Evolutionary conservation across 805 yeast genomes (phyloP).

Genomic region (Zygoascus flipseniorum): DNA sequence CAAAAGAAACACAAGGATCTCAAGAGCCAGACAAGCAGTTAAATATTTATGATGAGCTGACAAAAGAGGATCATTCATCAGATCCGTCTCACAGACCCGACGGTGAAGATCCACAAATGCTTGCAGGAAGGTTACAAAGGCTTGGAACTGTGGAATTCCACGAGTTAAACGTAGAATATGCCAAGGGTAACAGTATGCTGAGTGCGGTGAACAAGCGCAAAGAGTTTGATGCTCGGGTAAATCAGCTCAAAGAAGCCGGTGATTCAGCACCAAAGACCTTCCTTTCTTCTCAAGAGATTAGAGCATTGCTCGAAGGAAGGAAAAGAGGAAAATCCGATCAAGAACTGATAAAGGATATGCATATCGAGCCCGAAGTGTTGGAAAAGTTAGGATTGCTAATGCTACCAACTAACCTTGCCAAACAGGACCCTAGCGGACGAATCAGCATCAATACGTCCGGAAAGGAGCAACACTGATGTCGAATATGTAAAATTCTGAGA

Average conservation of each 20-base stretch:
- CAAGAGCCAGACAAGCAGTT: background rate
- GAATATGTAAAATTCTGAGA: background rate
- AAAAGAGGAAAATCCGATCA: background rate
- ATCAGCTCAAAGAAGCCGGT: background rate
- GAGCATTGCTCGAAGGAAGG: background rate
- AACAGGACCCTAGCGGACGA: background rate
- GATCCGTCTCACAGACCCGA: background rate
- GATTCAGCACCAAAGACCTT: background rate
- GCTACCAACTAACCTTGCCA: background rate
- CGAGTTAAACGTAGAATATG: background rate
- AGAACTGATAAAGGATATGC: background rate
- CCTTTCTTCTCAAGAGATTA: background rate
- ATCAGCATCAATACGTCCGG: background rate
- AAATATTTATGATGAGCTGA: background rate
- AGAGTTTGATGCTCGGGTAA: background rate
- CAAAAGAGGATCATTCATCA: background rate
- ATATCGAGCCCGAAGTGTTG: background rate
- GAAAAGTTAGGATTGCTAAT: background rate
- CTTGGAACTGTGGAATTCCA: background rate
- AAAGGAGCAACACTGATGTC: background rate
- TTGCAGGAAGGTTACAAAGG: background rate
- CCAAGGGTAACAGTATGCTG: constrained; percentile 1
- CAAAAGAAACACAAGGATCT: background rate
- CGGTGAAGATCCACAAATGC: constrained; percentile 1
- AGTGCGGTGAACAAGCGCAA: constrained; percentile 1